Evolutionary conservation across 2,329 filamentous ascomycete species (phyloP), one percentile per base, ranked within the genome.

Genomic region (Sclerotinia trifoliorum): DNA sequence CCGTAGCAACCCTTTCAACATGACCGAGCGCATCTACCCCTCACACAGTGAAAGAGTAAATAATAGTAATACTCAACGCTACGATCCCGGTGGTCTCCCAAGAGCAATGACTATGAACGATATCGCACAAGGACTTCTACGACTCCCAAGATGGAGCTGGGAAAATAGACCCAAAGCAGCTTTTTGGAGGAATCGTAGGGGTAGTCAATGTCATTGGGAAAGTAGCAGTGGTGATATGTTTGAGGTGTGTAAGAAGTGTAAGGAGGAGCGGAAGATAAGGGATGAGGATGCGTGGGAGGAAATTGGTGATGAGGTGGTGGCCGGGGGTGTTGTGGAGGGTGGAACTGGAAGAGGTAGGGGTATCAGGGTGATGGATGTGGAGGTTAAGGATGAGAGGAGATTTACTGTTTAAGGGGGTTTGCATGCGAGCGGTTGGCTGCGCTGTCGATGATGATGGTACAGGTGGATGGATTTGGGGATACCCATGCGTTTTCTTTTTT

Each of bases 141-240:
- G 64, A 51, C 72, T 74, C 21, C 71, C 70, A 1, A 46, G 72
- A 48, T 74, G 72, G 72, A 74, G 72, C 56, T 74, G 72, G 72
- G 71, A 74, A 64, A 49, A 61, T 26, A 32, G 44, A 17, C 52
- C 42, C 1, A 11, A 32, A 10, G 65, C 32, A 1, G 44, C 17
- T 4, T 66, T 49, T 17, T 66, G 54, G 56, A 39, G 10, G 44
- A 51, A 26, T 21, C 60, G 60, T 26, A 51, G 60, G n/a, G 60
- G 60, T 11, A 63, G 60, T 51, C 60, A 63, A 26, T 63, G 60
- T 42, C 60, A 63, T 19, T 65, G 63, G 51, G 63, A 48, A 39
- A 58, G 51, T 26, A 48, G 63, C 10, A 58, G 24, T 39, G 63
- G 63, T n/a, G 62, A 69, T 11, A 55, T 73, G 15, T 73, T 71